These are phyloP conservation scores for Cicer bijugum DNA, from an alignment of 306 rosid species.

Conservation along the genomic window DNA sequence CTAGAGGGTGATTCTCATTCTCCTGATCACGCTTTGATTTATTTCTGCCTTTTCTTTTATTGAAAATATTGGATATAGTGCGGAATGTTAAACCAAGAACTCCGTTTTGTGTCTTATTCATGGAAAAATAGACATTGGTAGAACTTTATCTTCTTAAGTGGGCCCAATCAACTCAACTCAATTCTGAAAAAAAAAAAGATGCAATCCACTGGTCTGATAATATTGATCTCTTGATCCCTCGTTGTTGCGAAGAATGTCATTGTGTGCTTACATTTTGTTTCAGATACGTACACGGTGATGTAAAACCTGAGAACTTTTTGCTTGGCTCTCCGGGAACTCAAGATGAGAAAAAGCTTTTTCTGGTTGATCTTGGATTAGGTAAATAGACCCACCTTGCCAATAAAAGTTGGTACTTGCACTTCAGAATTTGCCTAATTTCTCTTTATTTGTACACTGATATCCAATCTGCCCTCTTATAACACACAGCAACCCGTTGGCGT, in stretches of 20 bases:
- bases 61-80: background rate
- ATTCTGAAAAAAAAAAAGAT: background rate
- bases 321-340: constrained; percentile 83
- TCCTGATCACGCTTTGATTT: constrained; percentile 33
- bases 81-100: background rate
- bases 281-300: constrained; percentile 94
- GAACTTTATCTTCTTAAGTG: background rate
- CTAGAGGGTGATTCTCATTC: constrained; percentile 64
- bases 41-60: constrained; percentile 20
- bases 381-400: constrained; percentile 14
- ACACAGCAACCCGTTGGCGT: constrained; percentile 83
- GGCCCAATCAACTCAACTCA: background rate
- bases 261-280: background rate
- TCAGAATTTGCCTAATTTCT: constrained; percentile 35
- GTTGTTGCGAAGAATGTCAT: constrained; percentile 17
- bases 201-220: background rate
- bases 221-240: constrained; percentile 23
- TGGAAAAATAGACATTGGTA: too few species aligned
- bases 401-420: background rate
- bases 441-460: background rate
- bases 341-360: constrained; percentile 79
- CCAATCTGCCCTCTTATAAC: constrained; percentile 34
- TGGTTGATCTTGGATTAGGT: constrained; percentile 96
- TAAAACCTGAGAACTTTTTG: constrained; percentile 93
- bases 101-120: too few species aligned